phyloP scores from a whole-genome alignment of 305 asterid species.

The Fraxinus xanthoxyloides region DNA sequence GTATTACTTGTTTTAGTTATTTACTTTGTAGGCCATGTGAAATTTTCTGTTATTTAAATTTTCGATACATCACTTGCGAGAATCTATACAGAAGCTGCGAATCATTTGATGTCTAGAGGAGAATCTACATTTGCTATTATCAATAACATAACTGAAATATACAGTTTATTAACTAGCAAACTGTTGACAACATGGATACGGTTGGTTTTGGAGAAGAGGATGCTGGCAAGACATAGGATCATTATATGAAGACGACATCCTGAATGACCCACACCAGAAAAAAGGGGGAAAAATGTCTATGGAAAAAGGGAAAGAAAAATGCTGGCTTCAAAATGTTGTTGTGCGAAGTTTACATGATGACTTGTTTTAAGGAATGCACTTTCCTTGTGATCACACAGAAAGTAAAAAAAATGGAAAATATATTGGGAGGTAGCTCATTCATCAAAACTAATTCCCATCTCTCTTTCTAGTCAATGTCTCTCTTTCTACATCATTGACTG shows the following conservation, averaged over 20 bases:
- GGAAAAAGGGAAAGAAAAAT: not conserved
- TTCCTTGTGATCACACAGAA: not conserved
- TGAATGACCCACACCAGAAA: not conserved
- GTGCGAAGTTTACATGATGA: not conserved
- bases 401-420: not conserved
- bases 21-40: not conserved
- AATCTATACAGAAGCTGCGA: not conserved
- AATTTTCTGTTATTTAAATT: not conserved
- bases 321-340: not conserved
- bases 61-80: not conserved
- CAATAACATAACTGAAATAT: not conserved
- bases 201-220: not conserved
- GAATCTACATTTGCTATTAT: not conserved
- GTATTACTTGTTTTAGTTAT: constrained; percentile 15
- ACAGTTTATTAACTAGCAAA: not conserved
- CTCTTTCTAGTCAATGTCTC: not conserved
- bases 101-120: not conserved
- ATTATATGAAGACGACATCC: not conserved
- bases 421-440: not conserved
- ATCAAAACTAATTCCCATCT: not conserved
- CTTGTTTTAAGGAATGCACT: not conserved
- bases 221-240: not conserved
- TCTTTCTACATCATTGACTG: not conserved
- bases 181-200: not conserved
- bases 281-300: not conserved